Base-by-base conservation (phyloP, 2,329 filamentous ascomycete species). In the Cladosporium sp. region DNA sequence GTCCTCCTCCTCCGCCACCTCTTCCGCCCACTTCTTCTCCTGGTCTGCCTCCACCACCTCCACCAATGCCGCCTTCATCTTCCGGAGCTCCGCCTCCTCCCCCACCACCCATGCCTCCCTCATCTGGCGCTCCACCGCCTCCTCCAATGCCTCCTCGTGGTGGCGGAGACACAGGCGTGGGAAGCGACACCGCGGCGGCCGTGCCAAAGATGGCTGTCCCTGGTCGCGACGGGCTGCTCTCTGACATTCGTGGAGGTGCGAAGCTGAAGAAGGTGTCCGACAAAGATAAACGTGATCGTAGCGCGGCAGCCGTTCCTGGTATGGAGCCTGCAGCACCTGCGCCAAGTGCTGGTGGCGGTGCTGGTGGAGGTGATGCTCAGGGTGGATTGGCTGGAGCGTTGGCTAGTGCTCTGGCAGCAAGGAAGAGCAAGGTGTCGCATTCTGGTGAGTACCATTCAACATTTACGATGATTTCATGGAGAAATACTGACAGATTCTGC, bases 391-490 rank as follows among this genome's bases (percentile, higher is more conserved):
- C 77, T 57, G 76, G 75, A 12, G 77, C 77, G 45, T 70, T 97
- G 81, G 90, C 91, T 20, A 90, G 88, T 76, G 92, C 91, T 48
- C 76, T 96, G 65, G 90, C 90, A 59, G 87, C 85, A 76, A 83
- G 93, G 73, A 97, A 97, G 79, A 85, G 91, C 74, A 96, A 96
- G 80, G 93, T 97, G 71, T 90, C 90, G 76, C 88, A 90, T 72
- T 96, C 90, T 80, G 93, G 93, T 97, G 84, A 85, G 90, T 87
- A 51, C 52, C 17, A 7, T 44, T 9, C 32, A 3, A 34, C 19
- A 13, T 25, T 20, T 25, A 40, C 7, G 9, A 5, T 28, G 7
- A 7, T 28, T 13, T 15, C 17, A n/a, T n/a, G 37, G 24, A 13
- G 12, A 35, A 6, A 42, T 12, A 48, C 28, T 40, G 39, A 56